These are phyloP conservation scores for Penicillium ochrochloron DNA, from an alignment of 495 filamentous ascomycete genomes.

Conservation along the genomic window DNA sequence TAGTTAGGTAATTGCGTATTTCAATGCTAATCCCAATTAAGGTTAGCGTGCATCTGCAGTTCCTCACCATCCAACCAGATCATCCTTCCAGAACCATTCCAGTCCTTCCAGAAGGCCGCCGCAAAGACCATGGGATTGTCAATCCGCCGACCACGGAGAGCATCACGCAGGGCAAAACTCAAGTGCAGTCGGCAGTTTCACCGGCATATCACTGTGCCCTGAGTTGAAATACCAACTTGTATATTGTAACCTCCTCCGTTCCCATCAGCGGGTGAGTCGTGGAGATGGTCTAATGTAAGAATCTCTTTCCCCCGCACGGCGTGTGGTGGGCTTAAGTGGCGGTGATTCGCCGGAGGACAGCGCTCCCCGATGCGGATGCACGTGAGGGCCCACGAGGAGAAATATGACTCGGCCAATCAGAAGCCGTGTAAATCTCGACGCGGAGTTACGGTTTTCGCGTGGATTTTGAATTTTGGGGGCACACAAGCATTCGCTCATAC, in stretches of 20 bases:
- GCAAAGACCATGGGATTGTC: slow-evolving; percentile 22
- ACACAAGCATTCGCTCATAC: background rate
- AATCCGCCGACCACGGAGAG: slow-evolving; percentile 5
- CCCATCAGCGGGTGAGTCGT: background rate
- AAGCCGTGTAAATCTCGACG: background rate
- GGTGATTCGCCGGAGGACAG: slow-evolving; percentile 38
- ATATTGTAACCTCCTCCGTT: background rate
- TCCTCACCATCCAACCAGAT: slow-evolving; percentile 26
- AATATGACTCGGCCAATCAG: background rate
- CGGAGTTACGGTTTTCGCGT: background rate
- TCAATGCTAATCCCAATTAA: background rate
- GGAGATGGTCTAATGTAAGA: background rate
- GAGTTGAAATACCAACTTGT: background rate
- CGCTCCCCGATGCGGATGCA: slow-evolving; percentile 29
- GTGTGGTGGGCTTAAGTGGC: background rate
- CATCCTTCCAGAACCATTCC: slow-evolving; percentile 37
- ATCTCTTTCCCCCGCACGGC: slow-evolving; percentile 9
- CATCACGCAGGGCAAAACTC: background rate
- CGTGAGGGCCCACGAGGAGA: slow-evolving; percentile 28
- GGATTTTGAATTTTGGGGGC: background rate
- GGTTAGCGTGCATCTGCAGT: slow-evolving; percentile 15
- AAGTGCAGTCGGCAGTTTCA: background rate
- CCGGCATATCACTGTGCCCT: background rate
- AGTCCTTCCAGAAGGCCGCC: slow-evolving; percentile 14
- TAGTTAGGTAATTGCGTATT: background rate